phyloP scores from a whole-genome alignment of 139 green algal genomes.

The Chloropicon primus region DNA sequence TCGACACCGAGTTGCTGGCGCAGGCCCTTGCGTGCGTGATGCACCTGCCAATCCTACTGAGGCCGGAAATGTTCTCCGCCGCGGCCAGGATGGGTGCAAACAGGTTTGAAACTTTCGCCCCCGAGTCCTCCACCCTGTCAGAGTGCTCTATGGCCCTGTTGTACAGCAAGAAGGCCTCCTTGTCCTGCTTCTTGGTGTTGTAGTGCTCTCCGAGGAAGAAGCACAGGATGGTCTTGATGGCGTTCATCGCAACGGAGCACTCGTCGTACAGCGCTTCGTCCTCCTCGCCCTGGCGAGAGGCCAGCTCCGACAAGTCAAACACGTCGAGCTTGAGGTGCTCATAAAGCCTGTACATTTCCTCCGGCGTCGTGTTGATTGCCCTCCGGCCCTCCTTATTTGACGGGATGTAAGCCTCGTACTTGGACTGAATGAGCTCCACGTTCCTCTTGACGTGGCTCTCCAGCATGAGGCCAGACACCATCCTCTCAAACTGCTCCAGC shows the following conservation, averaged over 20 bases:
- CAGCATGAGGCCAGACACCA: constrained; percentile 40
- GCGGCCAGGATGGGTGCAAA: constrained; percentile 4
- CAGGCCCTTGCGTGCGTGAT: background rate
- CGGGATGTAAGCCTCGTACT: constrained; percentile 17
- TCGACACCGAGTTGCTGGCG: background rate
- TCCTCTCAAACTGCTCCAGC: constrained; percentile 17
- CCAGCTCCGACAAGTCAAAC: constrained; percentile 45
- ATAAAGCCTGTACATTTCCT: constrained; percentile 47
- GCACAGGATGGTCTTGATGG: constrained; percentile 30
- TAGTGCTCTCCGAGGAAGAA: constrained; percentile 3
- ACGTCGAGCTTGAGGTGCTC: constrained; percentile 27
- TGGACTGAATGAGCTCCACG: constrained; percentile 15
- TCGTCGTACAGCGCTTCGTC: constrained; percentile 24
- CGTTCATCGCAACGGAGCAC: constrained; percentile 35
- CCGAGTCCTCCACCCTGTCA: constrained; percentile 7
- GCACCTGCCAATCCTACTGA: background rate
- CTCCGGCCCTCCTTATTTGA: constrained; percentile 11
- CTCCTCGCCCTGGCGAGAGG: constrained; percentile 31
- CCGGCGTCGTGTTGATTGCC: constrained; percentile 30
- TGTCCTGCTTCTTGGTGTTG: constrained; percentile 22
- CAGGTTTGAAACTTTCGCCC: constrained; percentile 2
- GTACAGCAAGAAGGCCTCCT: constrained; percentile 51
- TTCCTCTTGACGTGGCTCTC: constrained; percentile 37
- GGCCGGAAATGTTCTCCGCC: constrained; percentile 12
- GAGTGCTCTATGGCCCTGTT: constrained; percentile 28